phyloP scores from a whole-genome alignment of 75 land plant species.

The Sequoia sempervirens region DNA sequence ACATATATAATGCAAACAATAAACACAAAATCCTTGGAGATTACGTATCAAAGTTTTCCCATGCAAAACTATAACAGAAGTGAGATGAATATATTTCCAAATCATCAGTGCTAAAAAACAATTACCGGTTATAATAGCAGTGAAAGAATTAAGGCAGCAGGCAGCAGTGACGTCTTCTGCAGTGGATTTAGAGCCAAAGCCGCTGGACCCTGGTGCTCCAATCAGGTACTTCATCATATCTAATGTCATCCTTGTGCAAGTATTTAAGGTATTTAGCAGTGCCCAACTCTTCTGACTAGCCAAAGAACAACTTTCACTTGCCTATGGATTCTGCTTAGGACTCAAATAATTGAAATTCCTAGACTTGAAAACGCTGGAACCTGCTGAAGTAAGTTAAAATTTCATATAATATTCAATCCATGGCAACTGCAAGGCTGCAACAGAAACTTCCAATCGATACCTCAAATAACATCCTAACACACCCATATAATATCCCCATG shows the following conservation, averaged over 20 bases:
- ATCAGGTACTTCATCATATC: conserved; percentile 51
- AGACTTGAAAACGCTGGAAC: no score
- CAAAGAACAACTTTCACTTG: neutral
- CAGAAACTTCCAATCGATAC: neutral
- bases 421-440: neutral
- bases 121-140: conserved; percentile 79
- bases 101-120: neutral
- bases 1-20: neutral
- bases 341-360: no score
- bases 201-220: conserved; percentile 63
- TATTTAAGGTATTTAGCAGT: no score
- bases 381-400: no score
- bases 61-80: neutral
- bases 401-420: no score
- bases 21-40: no score
- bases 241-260: conserved; percentile 21
- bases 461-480: neutral
- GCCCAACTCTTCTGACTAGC: no score
- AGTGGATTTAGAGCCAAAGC: conserved; percentile 83
- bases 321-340: neutral
- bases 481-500: neutral
- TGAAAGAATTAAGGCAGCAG: conserved; percentile 33
- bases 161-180: conserved; percentile 71
- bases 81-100: neutral
- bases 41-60: neutral